A percentile compares a stretch with the other conserved stretches of the same genome.
These are phyloP conservation scores for Paramecium pentaurelia DNA, from an alignment of 73 alveolate genomes.

Conservation along the genomic window DNA sequence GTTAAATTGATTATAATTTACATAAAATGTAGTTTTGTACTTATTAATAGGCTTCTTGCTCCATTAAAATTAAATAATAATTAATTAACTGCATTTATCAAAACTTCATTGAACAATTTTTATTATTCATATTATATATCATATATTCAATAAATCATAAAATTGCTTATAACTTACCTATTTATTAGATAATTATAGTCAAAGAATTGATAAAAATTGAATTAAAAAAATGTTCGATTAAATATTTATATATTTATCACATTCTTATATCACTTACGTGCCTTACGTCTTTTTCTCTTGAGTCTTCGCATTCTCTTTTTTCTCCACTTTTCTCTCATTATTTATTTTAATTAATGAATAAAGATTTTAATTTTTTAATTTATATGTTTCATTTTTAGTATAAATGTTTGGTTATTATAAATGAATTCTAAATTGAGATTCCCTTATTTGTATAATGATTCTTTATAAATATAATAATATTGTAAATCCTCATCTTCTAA, in stretches of 20 bases:
- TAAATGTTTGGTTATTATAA: neutral
- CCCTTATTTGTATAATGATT: neutral
- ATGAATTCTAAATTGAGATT: no score
- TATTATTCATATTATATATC: neutral
- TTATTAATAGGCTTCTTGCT: neutral
- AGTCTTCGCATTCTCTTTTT: constrained; percentile 64
- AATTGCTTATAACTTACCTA: neutral
- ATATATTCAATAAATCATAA: neutral
- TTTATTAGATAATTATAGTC: neutral
- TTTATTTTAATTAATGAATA: constrained; percentile 2
- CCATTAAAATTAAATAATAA: neutral
- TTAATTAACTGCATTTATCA: neutral
- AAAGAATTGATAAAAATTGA: neutral
- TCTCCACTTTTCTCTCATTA: constrained; percentile 65
- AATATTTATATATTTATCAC: neutral
- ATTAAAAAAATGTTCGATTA: neutral
- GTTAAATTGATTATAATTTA: neutral
- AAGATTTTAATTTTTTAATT: constrained; percentile 7
- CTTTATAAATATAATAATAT: no score
- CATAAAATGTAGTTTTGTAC: neutral
- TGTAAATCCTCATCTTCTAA: no score
- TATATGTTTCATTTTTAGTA: neutral
- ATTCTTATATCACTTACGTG: constrained; percentile 34
- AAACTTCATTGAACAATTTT: neutral
- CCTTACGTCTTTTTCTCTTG: constrained; percentile 61